A percentile compares a stretch with the other conserved stretches of the same genome.
These are phyloP conservation scores for Medicago arabica DNA, from an alignment of 306 rosid genomes.

Conservation along the genomic window DNA sequence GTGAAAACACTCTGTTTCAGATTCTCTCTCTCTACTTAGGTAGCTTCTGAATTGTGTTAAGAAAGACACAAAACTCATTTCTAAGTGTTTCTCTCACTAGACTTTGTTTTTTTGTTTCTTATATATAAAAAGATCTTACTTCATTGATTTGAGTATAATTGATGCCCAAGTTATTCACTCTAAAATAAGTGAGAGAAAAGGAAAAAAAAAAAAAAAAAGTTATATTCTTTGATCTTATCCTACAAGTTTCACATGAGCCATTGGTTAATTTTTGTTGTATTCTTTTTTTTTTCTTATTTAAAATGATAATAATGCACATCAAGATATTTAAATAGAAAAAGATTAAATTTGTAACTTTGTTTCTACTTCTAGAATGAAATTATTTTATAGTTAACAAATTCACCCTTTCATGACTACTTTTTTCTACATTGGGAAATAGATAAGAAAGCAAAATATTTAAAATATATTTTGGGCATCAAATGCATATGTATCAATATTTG, in stretches of 20 bases:
- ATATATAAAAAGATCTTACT: constrained; percentile 16
- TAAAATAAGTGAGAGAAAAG: not conserved
- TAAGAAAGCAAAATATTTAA: not conserved
- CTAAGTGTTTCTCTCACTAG: constrained; percentile 28
- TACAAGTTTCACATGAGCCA: constrained; percentile 35
- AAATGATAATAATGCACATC: constrained; percentile 26
- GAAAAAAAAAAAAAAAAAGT: not conserved
- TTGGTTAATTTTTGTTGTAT: not conserved
- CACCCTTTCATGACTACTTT: constrained; percentile 11
- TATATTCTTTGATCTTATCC: constrained; percentile 31
- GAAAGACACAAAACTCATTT: constrained; percentile 1
- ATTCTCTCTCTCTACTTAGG: not conserved
- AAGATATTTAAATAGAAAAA: not conserved
- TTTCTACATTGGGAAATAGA: not conserved
- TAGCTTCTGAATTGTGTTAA: too few relatives aligned
- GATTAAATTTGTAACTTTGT: not conserved
- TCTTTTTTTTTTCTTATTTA: not conserved
- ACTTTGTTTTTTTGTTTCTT: constrained; percentile 25
- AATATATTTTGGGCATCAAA: not conserved
- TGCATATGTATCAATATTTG: too few relatives aligned
- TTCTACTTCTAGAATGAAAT: constrained; percentile 16
- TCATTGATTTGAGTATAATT: constrained; percentile 34
- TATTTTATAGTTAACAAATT: constrained; percentile 12
- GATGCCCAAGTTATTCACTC: constrained; percentile 15
- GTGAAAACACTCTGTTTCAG: constrained; percentile 41